phyloP scores from a whole-genome alignment of 225 moss, liverwort and hornwort species.

The Polytrichum commune region DNA sequence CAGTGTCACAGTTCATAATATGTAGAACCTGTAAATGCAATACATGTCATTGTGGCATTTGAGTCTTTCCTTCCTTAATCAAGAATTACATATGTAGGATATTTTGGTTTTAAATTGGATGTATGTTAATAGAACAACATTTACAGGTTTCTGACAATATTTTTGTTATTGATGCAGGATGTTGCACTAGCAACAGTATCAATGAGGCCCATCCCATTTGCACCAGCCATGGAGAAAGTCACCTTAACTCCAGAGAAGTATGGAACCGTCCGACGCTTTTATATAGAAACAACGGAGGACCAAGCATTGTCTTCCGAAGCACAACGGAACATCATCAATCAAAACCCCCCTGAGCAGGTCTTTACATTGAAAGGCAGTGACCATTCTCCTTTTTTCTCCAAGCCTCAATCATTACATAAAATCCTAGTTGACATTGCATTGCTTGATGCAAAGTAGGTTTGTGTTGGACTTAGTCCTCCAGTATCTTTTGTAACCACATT shows the following conservation, averaged over 20 bases:
- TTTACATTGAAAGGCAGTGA: constrained; percentile 91
- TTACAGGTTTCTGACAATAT: not conserved
- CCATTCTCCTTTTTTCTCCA: constrained; percentile 97
- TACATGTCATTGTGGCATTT: too few relatives aligned
- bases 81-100: too few relatives aligned
- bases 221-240: constrained; percentile 91
- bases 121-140: too few relatives aligned
- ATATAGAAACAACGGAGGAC: constrained; percentile 73
- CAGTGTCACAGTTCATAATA: too few relatives aligned
- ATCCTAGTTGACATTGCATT: constrained; percentile 78
- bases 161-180: constrained; percentile 46
- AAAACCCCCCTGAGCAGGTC: constrained; percentile 86
- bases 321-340: constrained; percentile 64
- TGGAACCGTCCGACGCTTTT: constrained; percentile 81
- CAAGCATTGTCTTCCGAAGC: constrained; percentile 66
- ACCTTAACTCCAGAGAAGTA: constrained; percentile 73
- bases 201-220: constrained; percentile 90
- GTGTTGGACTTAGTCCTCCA: too few relatives aligned
- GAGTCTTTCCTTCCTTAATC: too few relatives aligned
- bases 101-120: too few relatives aligned
- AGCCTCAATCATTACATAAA: constrained; percentile 90
- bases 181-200: constrained; percentile 91
- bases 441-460: constrained; percentile 41
- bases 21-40: too few relatives aligned
- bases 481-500: too few relatives aligned